Evolutionary conservation across 495 filamentous ascomycete species (phyloP).

Genomic region (Penicillium cosmopolitanum): DNA sequence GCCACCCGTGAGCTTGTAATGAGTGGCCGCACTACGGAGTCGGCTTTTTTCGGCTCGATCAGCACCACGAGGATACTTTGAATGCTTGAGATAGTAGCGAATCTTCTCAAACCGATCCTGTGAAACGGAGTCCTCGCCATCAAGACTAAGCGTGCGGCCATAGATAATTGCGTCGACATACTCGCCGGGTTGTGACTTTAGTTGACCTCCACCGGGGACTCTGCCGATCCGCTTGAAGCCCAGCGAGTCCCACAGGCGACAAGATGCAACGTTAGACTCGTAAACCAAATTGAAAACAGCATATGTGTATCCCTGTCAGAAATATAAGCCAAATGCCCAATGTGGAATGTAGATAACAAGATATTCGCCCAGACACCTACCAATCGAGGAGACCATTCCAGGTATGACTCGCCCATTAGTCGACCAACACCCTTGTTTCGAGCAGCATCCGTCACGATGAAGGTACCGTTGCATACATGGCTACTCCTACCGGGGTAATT

Average conservation of each 20-base stretch:
- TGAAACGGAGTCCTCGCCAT: constrained; percentile 84
- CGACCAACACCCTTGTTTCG: constrained; percentile 90
- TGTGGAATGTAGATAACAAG: background rate
- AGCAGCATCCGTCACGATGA: constrained; percentile 87
- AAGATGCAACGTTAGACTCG: constrained; percentile 94
- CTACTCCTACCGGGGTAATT: constrained; percentile 97
- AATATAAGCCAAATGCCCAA: background rate
- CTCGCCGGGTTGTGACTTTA: constrained; percentile 78
- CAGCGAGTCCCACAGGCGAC: constrained; percentile 95
- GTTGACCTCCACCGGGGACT: constrained; percentile 83
- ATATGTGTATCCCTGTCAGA: constrained; percentile 79
- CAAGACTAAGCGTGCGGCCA: constrained; percentile 78
- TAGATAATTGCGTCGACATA: constrained; percentile 96
- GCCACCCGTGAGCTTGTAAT: constrained; percentile 76
- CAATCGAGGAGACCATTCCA: constrained; percentile 92
- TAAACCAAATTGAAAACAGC: constrained; percentile 98
- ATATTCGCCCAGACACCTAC: constrained; percentile 44
- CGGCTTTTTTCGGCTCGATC: constrained; percentile 96
- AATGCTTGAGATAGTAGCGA: constrained; percentile 92
- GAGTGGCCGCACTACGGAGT: constrained; percentile 88
- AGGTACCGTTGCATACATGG: constrained; percentile 95
- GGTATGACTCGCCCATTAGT: constrained; percentile 89
- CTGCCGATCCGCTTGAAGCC: constrained; percentile 96
- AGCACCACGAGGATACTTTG: constrained; percentile 89
- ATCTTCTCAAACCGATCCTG: constrained; percentile 99